Conservation (phyloP, 208 protist genomes). For the Trypanosoma boissoni region DNA sequence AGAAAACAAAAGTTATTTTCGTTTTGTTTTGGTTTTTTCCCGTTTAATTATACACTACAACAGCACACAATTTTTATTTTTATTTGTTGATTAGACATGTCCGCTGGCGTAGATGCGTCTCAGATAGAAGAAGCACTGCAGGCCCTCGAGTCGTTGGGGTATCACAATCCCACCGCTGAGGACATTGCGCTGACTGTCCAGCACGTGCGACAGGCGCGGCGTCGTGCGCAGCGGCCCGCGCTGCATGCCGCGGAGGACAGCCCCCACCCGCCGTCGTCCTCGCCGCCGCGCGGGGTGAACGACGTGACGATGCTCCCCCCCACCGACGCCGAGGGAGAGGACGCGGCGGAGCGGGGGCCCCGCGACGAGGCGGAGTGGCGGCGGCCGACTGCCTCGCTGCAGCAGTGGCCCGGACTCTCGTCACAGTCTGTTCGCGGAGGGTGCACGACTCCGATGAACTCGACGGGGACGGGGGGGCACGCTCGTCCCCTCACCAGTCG, state of each 20-base stretch:
- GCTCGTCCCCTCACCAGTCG: no score
- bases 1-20: neutral
- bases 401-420: constrained; percentile 12
- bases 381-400: constrained; percentile 5
- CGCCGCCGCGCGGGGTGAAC: constrained; percentile 12
- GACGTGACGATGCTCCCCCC: constrained; percentile 13
- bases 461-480: constrained; percentile 11
- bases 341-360: neutral
- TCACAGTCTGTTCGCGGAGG: constrained; percentile 19
- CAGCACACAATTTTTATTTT: neutral
- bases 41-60: neutral
- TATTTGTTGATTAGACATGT: neutral
- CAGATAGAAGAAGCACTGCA: constrained; percentile 41
- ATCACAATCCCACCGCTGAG: constrained; percentile 44
- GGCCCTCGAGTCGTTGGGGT: constrained; percentile 42
- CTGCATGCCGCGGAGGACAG: neutral
- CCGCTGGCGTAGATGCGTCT: constrained; percentile 2
- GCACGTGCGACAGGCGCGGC: constrained; percentile 22
- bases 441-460: constrained; percentile 25
- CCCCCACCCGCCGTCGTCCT: constrained; percentile 2
- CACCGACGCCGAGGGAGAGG: neutral
- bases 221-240: neutral
- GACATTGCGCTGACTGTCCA: constrained; percentile 64
- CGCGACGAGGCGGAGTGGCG: neutral
- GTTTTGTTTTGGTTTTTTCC: constrained; percentile 13